Evolutionary conservation across 2,329 filamentous ascomycete genomes (phyloP).

Genomic region (Ambrosiella xylebori): DNA sequence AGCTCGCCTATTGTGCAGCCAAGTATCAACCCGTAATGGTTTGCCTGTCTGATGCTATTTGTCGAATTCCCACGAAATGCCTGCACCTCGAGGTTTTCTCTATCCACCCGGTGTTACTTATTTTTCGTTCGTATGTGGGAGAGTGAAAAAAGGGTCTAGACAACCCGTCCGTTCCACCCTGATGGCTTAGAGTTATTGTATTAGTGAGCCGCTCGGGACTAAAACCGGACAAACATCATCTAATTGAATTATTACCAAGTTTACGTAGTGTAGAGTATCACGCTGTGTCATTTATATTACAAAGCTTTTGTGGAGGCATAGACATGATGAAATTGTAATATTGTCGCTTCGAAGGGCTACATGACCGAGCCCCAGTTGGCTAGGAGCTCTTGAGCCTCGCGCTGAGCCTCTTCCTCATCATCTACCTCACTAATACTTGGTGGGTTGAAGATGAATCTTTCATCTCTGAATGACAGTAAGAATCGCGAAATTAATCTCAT

Average conservation of each 20-base stretch:
- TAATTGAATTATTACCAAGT: no score
- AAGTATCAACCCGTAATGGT: background rate
- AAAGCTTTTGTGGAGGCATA: no score
- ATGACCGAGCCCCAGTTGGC: no score
- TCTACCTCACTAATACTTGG: background rate
- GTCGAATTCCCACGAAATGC: conserved; percentile 7
- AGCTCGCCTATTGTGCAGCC: no score
- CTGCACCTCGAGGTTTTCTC: conserved; percentile 13
- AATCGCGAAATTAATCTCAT: background rate
- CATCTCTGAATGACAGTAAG: background rate
- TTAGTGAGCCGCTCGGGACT: conserved; percentile 42
- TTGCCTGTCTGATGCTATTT: background rate
- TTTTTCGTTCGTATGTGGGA: conserved; percentile 44
- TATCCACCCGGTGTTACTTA: conserved; percentile 28
- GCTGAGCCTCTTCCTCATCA: background rate
- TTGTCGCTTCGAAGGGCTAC: no score
- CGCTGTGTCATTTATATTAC: no score
- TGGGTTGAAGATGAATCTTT: background rate
- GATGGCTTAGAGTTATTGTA: conserved; percentile 30
- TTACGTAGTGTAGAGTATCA: no score
- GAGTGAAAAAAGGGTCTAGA: conserved; percentile 44
- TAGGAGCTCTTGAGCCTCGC: background rate
- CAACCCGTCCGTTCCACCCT: conserved; percentile 52
- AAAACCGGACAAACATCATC: conserved; percentile 41
- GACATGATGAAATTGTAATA: no score